phyloP scores from a whole-genome alignment of 1,284 basidiomycete species.

The Ceratobasidium theobromae region DNA sequence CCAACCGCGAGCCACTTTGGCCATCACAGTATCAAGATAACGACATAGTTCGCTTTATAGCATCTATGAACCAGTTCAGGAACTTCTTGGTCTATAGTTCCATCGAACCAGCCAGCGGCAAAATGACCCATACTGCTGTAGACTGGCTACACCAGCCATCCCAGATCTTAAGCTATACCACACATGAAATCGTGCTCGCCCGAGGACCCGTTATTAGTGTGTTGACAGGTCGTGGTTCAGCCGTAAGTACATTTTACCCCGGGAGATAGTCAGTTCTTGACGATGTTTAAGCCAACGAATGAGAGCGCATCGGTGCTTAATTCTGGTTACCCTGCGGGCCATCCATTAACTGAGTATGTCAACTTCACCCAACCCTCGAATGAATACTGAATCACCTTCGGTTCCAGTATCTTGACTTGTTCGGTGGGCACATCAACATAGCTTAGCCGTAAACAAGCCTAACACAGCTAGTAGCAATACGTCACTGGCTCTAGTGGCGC shows the following conservation, averaged over 20 bases:
- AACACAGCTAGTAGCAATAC: conserved; percentile 11
- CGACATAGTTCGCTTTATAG: conserved; percentile 59
- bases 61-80: conserved; percentile 69
- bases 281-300: background rate
- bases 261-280: background rate
- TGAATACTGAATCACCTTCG: background rate
- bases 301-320: conserved; percentile 18
- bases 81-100: conserved; percentile 58
- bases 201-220: conserved; percentile 71
- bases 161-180: conserved; percentile 58
- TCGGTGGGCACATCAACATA: background rate
- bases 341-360: conserved; percentile 20
- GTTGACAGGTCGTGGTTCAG: conserved; percentile 75
- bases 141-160: conserved; percentile 60
- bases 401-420: conserved; percentile 12
- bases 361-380: background rate
- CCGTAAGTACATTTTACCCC: conserved; percentile 48
- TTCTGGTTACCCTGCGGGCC: conserved; percentile 20
- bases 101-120: conserved; percentile 49
- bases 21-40: conserved; percentile 65
- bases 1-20: conserved; percentile 75
- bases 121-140: conserved; percentile 2
- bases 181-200: conserved; percentile 64
- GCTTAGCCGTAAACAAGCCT: background rate
- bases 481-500: conserved; percentile 21